Percentiles rank a stretch among this genome's conserved stretches.
These are phyloP conservation scores for Chrysosporium queenslandicum DNA, from an alignment of 2,329 filamentous ascomycete genomes.

Conservation along the genomic window DNA sequence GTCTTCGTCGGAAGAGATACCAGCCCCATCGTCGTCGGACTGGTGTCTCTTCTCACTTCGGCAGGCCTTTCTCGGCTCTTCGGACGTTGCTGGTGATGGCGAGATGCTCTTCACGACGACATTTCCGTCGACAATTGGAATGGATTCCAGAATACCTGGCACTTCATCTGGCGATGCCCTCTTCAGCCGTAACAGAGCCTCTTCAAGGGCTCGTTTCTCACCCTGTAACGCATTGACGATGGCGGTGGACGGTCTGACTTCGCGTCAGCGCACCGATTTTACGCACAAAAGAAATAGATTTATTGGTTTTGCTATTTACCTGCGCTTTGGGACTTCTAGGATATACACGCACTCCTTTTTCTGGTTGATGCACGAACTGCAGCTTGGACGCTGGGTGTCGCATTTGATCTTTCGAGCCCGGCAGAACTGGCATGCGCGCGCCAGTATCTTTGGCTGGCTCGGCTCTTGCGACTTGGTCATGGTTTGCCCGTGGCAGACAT, in stretches of 20 bases:
- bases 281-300: background rate
- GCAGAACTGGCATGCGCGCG: conserved; percentile 29
- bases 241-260: conserved; percentile 17
- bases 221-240: conserved; percentile 17
- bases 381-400: conserved; percentile 28
- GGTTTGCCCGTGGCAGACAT: background rate
- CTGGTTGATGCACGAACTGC: conserved; percentile 26
- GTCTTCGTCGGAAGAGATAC: conserved; percentile 17
- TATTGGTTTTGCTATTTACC: too few species aligned
- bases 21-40: conserved; percentile 16
- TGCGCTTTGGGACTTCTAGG: conserved; percentile 18
- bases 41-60: conserved; percentile 7
- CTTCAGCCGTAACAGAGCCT: conserved; percentile 15
- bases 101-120: conserved; percentile 10
- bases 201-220: conserved; percentile 17
- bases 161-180: conserved; percentile 15
- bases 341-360: conserved; percentile 19
- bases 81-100: conserved; percentile 3
- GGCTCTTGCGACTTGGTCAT: conserved; percentile 16
- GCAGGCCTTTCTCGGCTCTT: conserved; percentile 3
- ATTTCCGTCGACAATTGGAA: conserved; percentile 15
- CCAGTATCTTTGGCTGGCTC: conserved; percentile 18
- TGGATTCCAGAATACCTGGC: conserved; percentile 14
- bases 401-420: conserved; percentile 30
- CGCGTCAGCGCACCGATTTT: conserved; percentile 6